A percentile compares a stretch with the other conserved stretches of the same genome.
These are phyloP conservation scores for Prunus fruticosa DNA, from an alignment of 306 rosid genomes.

Conservation along the genomic window DNA sequence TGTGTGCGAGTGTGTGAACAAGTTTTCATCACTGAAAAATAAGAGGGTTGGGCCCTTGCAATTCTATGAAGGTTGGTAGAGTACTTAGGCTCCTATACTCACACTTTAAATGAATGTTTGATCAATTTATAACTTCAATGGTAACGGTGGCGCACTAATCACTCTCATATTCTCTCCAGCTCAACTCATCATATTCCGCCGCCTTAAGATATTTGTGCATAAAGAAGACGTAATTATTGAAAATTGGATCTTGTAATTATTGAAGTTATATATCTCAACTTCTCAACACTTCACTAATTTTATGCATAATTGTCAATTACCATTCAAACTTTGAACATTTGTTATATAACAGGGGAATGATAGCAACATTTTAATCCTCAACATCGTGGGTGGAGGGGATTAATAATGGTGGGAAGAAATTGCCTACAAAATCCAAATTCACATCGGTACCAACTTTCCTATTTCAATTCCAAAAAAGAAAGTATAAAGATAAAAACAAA, in stretches of 20 bases:
- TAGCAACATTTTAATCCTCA: conserved; percentile 40
- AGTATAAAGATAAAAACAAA: conserved; percentile 1
- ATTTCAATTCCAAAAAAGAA: not conserved
- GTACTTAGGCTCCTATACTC: not conserved
- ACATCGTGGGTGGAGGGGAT: conserved; percentile 26
- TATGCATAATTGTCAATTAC: conserved; percentile 8
- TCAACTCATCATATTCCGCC: no score
- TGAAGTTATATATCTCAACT: not conserved
- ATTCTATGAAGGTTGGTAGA: not conserved
- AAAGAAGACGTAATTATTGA: not conserved
- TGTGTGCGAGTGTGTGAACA: conserved; percentile 21
- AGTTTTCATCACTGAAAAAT: conserved; percentile 6
- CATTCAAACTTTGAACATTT: conserved; percentile 22
- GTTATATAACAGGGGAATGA: conserved; percentile 47
- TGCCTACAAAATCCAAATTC: conserved; percentile 45
- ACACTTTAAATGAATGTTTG: not conserved
- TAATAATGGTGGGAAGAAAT: conserved; percentile 51
- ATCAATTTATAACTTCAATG: not conserved
- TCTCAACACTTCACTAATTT: not conserved
- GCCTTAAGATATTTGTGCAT: not conserved
- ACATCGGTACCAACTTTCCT: conserved; percentile 7
- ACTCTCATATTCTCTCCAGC: no score
- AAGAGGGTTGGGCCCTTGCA: not conserved
- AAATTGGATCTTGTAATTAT: not conserved
- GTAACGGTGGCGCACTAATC: no score